Evolutionary conservation across 495 filamentous ascomycete species (phyloP).

Genomic region (Hyaloscypha variabilis): DNA sequence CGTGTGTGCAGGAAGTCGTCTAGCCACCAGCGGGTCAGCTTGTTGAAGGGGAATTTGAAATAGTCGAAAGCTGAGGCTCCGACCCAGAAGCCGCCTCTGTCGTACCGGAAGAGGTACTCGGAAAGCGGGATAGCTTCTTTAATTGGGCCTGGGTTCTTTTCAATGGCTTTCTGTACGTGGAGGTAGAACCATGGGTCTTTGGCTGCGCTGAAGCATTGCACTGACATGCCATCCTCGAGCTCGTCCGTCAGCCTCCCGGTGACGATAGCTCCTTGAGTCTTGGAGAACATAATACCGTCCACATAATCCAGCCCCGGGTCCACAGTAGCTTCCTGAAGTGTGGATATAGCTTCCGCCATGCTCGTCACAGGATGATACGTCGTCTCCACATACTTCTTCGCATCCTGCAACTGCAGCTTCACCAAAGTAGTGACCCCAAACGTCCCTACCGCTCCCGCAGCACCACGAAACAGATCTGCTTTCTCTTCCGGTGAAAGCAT

Average conservation of each 20-base stretch:
- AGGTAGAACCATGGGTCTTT: conserved; percentile 59
- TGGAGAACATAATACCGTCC: conserved; percentile 53
- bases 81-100: conserved; percentile 64
- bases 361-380: conserved; percentile 53
- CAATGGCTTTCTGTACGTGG: conserved; percentile 37
- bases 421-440: conserved; percentile 58
- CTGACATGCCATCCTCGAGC: conserved; percentile 20
- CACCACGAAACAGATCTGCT: conserved; percentile 51
- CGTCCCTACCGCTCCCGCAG: conserved; percentile 58
- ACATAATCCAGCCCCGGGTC: conserved; percentile 42
- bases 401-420: conserved; percentile 54
- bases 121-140: conserved; percentile 52
- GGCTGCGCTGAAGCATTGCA: conserved; percentile 46
- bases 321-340: conserved; percentile 31
- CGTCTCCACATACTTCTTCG: conserved; percentile 55
- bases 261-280: conserved; percentile 52
- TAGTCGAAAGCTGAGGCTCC: conserved; percentile 56
- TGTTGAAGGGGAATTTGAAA: conserved; percentile 58
- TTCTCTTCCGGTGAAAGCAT: conserved; percentile 38
- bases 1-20: conserved; percentile 67
- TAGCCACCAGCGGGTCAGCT: conserved; percentile 57
- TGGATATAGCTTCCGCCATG: conserved; percentile 44
- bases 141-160: conserved; percentile 18
- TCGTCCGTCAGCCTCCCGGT: conserved; percentile 50
- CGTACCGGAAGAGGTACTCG: conserved; percentile 64